Evolutionary conservation across 139 green algal genomes (phyloP), one percentile per base, ranked within the genome.

Genomic region (Closterium sp.): DNA sequence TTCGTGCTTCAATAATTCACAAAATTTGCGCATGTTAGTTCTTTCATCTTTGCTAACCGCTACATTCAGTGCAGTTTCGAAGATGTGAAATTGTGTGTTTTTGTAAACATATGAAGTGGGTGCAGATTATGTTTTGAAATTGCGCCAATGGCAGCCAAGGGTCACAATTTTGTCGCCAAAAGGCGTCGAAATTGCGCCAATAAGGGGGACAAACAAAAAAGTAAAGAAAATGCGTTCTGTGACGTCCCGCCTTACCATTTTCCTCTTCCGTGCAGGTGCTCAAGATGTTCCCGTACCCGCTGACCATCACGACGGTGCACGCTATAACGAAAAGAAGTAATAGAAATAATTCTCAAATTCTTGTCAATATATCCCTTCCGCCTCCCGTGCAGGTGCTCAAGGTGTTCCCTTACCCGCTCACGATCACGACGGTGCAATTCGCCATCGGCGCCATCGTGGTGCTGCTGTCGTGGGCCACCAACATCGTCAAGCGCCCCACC

Each of bases 401-500:
- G 90, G 95, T 90, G 1, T 99, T 98, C 91, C 96, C 96, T 19
- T 97, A 96, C 94, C 98, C 98, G 4, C 32, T 99, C 31, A 98
- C 98, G 3, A 89, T 92, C 38, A 92, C 89, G 7, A 84, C 89
- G 45, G 45, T 70, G 45, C 45, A 70, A 19, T 70, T 70, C 62
- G 62, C 62, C 62, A 79, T 79, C 62, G 62, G 62, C 2, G 2
- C 62, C 2, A 79, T 79, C 17, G 13, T 79, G 62, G 62, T 79
- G 28, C 28, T 31, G 85, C 28, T 31, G 28, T 87, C 85, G 85
- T 87, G 84, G 84, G 27, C 84, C 28, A 30, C 28, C 84, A 87
- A 30, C 84, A 70, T 87, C 84, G 84, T 87, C 84, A 32, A 87
- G 2, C 84, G n/a, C 6, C 84, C 28, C 87, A 29, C 87, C 5